Percentiles rank a stretch among this genome's conserved stretches.
Evolutionary conservation across 805 yeast species (phyloP).

Genomic region (Yamadazyma sp.): DNA sequence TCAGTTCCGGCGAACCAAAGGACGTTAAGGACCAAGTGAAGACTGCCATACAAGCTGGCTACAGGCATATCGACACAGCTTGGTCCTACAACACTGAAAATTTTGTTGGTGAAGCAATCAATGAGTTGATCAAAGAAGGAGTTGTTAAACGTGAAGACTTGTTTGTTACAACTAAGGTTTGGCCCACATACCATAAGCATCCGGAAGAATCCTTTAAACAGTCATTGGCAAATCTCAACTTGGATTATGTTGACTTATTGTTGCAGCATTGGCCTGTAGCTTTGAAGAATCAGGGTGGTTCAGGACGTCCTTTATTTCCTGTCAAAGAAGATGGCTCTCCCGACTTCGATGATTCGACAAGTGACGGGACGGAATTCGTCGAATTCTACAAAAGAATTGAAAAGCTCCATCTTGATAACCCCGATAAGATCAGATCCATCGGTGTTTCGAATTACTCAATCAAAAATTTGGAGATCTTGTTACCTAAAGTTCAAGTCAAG

Average conservation of each 20-base stretch:
- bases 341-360: slow-evolving; percentile 37
- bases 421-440: slow-evolving; percentile 60
- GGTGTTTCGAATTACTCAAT: slow-evolving; percentile 77
- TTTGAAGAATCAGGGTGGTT: slow-evolving; percentile 40
- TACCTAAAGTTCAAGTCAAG: slow-evolving; percentile 50
- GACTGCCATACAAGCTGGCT: slow-evolving; percentile 45
- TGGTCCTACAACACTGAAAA: slow-evolving; percentile 49
- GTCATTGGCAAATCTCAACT: slow-evolving; percentile 38
- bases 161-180: slow-evolving; percentile 39
- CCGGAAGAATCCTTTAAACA: slow-evolving; percentile 42
- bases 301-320: slow-evolving; percentile 35
- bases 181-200: slow-evolving; percentile 44
- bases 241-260: slow-evolving; percentile 47
- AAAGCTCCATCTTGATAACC: too few relatives aligned
- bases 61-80: slow-evolving; percentile 53
- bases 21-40: slow-evolving; percentile 35
- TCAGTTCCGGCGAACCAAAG: slow-evolving; percentile 30
- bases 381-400: slow-evolving; percentile 31
- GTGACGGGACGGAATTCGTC: slow-evolving; percentile 30
- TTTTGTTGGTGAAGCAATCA: slow-evolving; percentile 45
- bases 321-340: slow-evolving; percentile 35
- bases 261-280: slow-evolving; percentile 53
- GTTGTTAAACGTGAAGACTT: slow-evolving; percentile 47
- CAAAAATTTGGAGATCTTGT: slow-evolving; percentile 41
- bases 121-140: slow-evolving; percentile 49